Base-by-base conservation (phyloP, 2,329 filamentous ascomycete genomes). In the Onygena corvina region DNA sequence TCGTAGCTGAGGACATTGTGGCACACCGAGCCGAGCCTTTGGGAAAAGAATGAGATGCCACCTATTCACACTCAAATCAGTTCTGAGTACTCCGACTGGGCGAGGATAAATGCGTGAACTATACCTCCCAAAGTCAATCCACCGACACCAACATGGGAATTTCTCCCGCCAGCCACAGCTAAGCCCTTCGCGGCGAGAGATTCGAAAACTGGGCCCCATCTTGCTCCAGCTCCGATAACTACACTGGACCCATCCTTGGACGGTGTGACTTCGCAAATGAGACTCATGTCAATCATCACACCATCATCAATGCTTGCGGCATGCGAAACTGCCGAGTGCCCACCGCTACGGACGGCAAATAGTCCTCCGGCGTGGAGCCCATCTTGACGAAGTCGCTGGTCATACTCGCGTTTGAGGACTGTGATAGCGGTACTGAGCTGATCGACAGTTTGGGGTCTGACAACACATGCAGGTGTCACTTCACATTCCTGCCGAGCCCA, bases 1-100 rank as follows among this genome's bases (percentile, higher is more conserved):
- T 53, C 36, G 52, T 62, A 74, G 49, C 69, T 67, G 14, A 69
- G 49, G 4, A 77, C 64, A 23, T 65, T 71, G 57, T 75, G 73
- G 47, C 67, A 68, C 16, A 67, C 71, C 62, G 70, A 76, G 8
- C 76, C 76, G 52, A 67, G 57, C 0, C 56, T 58, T 0, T 64
- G 64, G 1, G 68, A 66, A 53, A 73, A 71, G 60, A 66, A 49
- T 5, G 47, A 48, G 3, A 48, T 36, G 16, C 35, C 27, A 4
- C 35, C 33, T 50, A 29, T 16, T 33, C 12, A 18, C 27, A 6
- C 14, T 21, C 11, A 12, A 11, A 8, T 46, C n/a, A 33, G 44
- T 9, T 21, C 14, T 21, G 20, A 12, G 1, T 14, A 11, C 4
- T 14, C 18, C 1, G 38, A 23, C 8, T 29, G 21, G 14, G 7